Conservation (phyloP, 208 protist species). For the Acanthamoeba triangularis region DNA sequence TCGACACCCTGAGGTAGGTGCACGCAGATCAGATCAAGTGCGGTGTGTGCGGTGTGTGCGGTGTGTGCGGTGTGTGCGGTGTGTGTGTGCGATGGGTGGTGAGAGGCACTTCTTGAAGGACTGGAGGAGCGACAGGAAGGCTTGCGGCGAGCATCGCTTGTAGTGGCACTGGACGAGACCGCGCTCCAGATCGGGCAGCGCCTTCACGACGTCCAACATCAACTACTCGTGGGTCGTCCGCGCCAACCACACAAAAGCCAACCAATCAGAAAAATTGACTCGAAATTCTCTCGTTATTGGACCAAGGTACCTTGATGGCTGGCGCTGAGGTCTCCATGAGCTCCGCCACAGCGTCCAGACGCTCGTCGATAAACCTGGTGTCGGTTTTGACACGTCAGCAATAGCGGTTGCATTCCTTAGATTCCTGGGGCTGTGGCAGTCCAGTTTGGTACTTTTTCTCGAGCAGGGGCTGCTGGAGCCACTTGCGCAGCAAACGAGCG, state of each 20-base stretch:
- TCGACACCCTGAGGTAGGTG: neutral
- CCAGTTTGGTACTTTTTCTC: slow-evolving; percentile 45
- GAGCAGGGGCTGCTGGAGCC: slow-evolving; percentile 85
- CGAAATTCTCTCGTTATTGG: no score
- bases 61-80: no score
- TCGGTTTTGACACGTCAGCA: neutral
- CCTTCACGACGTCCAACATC: slow-evolving; percentile 32
- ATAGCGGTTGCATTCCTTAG: neutral
- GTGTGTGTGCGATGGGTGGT: no score
- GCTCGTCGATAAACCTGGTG: slow-evolving; percentile 82
- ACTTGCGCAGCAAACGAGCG: slow-evolving; percentile 80
- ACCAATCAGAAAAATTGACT: no score
- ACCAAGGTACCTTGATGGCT: neutral
- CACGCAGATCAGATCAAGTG: neutral
- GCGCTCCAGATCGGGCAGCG: slow-evolving; percentile 82
- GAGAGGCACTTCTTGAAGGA: slow-evolving; percentile 44
- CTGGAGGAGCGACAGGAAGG: slow-evolving; percentile 62
- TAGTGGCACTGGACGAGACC: slow-evolving; percentile 81
- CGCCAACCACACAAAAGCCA: neutral
- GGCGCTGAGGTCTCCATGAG: slow-evolving; percentile 51
- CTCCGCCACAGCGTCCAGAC: slow-evolving; percentile 87
- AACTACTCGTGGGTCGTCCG: neutral
- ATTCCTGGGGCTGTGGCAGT: neutral
- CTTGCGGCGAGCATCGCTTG: slow-evolving; percentile 66
- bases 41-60: no score